Percentiles rank a stretch among this genome's conserved stretches.
These are phyloP conservation scores for Naumovozyma castellii DNA, from an alignment of 805 yeast species.

Conservation along the genomic window DNA sequence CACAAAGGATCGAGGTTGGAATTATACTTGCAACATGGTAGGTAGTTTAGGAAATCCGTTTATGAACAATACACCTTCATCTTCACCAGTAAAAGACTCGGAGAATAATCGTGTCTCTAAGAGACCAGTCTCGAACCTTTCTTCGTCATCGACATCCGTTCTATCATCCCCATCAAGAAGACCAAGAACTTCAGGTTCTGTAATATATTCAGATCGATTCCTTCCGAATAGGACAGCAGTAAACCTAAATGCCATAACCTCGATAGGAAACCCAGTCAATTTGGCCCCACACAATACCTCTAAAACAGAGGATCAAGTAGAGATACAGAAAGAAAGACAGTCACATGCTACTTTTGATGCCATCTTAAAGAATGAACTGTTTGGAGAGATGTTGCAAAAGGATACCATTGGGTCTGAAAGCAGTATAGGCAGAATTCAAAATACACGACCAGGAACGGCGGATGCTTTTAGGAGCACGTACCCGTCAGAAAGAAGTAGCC, in stretches of 20 bases:
- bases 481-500: not conserved
- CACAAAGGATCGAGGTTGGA: no score
- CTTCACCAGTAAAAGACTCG: conserved; percentile 25
- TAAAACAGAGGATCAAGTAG: conserved; percentile 45
- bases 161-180: conserved; percentile 26
- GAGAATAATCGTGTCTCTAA: conserved; percentile 9
- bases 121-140: conserved; percentile 11
- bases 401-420: conserved; percentile 25
- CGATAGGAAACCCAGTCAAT: conserved; percentile 20
- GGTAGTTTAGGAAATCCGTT: conserved; percentile 19
- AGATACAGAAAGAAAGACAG: conserved; percentile 60
- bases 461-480: not conserved
- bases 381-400: conserved; percentile 73
- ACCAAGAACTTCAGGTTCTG: conserved; percentile 25
- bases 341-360: conserved; percentile 83
- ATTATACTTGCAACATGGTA: conserved; percentile 1
- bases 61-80: conserved; percentile 26
- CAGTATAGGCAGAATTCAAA: conserved; percentile 25
- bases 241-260: conserved; percentile 78
- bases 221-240: conserved; percentile 83
- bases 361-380: conserved; percentile 77
- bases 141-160: conserved; percentile 18
- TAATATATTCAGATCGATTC: conserved; percentile 68
- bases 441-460: conserved; percentile 22
- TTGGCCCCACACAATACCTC: conserved; percentile 20